Evolutionary conservation across 257 asterid genomes (phyloP).

Genomic region (Plantago major): DNA sequence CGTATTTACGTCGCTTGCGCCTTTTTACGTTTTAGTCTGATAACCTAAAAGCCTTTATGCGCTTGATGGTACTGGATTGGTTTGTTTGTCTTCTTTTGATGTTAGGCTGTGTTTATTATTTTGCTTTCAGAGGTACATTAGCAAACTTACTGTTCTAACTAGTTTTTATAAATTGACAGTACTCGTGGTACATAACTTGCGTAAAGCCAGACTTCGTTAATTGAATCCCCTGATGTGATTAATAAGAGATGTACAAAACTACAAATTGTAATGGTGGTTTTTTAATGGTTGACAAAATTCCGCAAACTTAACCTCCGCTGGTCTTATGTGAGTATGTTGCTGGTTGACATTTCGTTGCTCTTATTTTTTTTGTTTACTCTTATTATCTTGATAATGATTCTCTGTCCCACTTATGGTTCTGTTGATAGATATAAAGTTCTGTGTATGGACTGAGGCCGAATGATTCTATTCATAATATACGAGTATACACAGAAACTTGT

Average conservation of each 20-base stretch:
- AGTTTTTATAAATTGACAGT: no score
- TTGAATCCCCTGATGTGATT: no score
- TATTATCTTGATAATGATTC: not conserved
- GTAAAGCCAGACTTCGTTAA: no score
- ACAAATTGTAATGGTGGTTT: not conserved
- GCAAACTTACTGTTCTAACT: no score
- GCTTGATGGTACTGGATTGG: no score
- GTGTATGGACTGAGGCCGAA: not conserved
- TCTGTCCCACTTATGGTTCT: conserved; percentile 5
- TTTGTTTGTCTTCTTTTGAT: no score
- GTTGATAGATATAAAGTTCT: not conserved
- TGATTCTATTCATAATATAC: not conserved
- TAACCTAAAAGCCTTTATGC: no score
- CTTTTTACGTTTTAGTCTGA: not conserved
- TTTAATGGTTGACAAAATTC: not conserved
- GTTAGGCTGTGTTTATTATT: no score
- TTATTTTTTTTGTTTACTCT: not conserved
- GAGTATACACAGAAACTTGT: not conserved
- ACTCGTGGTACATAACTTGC: no score
- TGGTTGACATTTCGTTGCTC: not conserved
- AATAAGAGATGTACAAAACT: not conserved
- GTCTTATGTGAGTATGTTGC: no score
- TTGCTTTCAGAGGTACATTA: no score
- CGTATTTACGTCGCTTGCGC: not conserved
- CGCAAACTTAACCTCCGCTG: no score